Conservation (phyloP, 345 rosid species). For the Salix udensis region DNA sequence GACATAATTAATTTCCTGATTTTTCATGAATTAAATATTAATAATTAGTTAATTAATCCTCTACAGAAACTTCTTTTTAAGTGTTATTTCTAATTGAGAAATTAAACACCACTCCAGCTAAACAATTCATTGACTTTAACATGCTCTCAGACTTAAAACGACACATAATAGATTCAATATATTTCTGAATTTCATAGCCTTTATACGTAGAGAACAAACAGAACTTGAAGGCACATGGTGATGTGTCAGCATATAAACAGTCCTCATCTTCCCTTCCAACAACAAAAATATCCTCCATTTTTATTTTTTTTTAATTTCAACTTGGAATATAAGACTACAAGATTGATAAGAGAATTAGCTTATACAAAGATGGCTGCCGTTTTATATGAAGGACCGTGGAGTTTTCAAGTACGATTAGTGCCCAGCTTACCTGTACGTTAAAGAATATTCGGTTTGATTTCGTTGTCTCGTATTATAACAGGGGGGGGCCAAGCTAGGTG, state of each 20-base stretch:
- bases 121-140: neutral
- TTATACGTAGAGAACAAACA: too few species aligned
- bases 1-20: too few species aligned
- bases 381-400: neutral
- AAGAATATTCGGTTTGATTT: neutral
- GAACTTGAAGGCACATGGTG: neutral
- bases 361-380: neutral
- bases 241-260: neutral
- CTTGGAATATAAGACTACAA: neutral
- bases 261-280: neutral
- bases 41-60: too few species aligned
- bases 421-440: neutral
- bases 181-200: too few species aligned
- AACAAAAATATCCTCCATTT: neutral
- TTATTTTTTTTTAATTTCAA: neutral
- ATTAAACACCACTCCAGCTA: too few species aligned
- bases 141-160: neutral
- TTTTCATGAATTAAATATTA: too few species aligned
- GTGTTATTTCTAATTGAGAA: neutral
- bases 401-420: neutral
- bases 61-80: too few species aligned
- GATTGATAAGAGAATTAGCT: too few species aligned
- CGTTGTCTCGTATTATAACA: too few species aligned
- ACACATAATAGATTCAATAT: neutral
- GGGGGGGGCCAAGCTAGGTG: too few species aligned